These are phyloP conservation scores for Salix arbutifolia DNA, from an alignment of 345 rosid genomes.

Conservation along the genomic window DNA sequence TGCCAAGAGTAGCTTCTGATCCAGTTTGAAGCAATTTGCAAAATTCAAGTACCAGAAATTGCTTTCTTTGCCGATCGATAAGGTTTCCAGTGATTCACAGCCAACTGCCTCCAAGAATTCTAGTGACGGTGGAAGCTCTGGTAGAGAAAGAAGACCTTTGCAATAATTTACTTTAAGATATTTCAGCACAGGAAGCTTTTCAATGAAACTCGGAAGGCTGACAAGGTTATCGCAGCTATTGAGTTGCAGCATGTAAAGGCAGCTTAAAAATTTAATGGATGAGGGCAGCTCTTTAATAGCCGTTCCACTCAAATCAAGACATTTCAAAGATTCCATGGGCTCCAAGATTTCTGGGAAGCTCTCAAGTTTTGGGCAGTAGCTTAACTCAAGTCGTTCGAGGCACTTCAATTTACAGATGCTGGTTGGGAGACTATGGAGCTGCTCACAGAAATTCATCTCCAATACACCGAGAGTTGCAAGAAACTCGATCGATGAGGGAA, in stretches of 20 bases:
- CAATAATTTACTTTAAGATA: too few relatives aligned
- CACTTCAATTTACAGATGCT: conserved; percentile 5
- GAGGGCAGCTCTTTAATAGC: conserved; percentile 3
- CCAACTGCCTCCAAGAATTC: background rate
- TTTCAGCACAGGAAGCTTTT: too few relatives aligned
- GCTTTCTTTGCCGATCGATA: background rate
- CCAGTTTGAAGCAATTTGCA: background rate
- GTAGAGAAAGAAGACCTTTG: too few relatives aligned
- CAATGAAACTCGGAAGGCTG: too few relatives aligned
- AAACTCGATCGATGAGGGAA: conserved; percentile 1
- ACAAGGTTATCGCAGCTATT: too few relatives aligned
- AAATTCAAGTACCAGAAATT: background rate
- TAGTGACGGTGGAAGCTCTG: conserved; percentile 6
- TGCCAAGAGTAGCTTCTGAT: background rate
- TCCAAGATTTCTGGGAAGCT: background rate
- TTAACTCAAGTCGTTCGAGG: background rate
- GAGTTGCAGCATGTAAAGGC: background rate
- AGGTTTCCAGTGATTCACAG: conserved; percentile 2
- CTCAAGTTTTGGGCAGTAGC: background rate
- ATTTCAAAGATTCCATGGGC: background rate
- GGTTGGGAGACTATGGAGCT: background rate
- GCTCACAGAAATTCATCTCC: background rate
- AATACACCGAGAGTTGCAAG: background rate
- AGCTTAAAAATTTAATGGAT: background rate
- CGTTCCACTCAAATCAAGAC: background rate